These are phyloP conservation scores for Phytophthora crassamura DNA, from an alignment of 352 stramenopile species.

Conservation along the genomic window DNA sequence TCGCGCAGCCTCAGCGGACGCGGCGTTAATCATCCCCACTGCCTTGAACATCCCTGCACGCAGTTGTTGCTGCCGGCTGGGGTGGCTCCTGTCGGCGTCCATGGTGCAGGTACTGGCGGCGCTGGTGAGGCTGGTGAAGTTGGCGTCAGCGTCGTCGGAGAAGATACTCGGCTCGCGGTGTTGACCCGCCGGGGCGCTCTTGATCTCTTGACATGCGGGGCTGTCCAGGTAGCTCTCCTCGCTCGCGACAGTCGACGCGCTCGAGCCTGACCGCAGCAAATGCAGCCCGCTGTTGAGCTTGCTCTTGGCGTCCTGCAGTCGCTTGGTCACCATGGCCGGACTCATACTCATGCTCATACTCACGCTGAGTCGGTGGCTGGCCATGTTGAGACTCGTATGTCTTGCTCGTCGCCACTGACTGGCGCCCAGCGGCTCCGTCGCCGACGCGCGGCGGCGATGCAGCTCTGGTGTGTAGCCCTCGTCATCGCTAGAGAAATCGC, in stretches of 20 bases:
- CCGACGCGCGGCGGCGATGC: constrained; percentile 21
- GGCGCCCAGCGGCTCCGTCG: constrained; percentile 21
- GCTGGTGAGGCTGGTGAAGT: constrained; percentile 21
- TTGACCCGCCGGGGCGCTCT: constrained; percentile 24
- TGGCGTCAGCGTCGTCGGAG: constrained; percentile 16
- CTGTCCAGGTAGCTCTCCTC: constrained; percentile 59
- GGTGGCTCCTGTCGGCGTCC: constrained; percentile 7
- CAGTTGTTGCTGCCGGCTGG: constrained; percentile 43
- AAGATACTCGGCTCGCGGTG: constrained; percentile 33
- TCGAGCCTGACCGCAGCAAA: constrained; percentile 59
- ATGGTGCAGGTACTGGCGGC: constrained; percentile 11
- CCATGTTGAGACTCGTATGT: constrained; percentile 35
- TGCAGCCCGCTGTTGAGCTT: constrained; percentile 44
- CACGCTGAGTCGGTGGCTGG: constrained; percentile 42
- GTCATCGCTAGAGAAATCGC: constrained; percentile 71
- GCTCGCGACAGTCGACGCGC: constrained; percentile 47
- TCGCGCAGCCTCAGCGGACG: constrained; percentile 58
- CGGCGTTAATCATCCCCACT: constrained; percentile 52
- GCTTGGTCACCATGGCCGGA: constrained; percentile 40
- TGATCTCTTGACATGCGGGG: constrained; percentile 25
- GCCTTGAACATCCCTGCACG: constrained; percentile 54
- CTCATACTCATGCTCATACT: constrained; percentile 33
- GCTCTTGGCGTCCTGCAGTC: constrained; percentile 34
- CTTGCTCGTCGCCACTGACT: constrained; percentile 39
- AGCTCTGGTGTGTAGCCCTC: constrained; percentile 50